Evolutionary conservation across 108 stramenopile genomes (phyloP), one percentile per base, ranked within the genome.

Genomic region (Stephanodiscus triporus): DNA sequence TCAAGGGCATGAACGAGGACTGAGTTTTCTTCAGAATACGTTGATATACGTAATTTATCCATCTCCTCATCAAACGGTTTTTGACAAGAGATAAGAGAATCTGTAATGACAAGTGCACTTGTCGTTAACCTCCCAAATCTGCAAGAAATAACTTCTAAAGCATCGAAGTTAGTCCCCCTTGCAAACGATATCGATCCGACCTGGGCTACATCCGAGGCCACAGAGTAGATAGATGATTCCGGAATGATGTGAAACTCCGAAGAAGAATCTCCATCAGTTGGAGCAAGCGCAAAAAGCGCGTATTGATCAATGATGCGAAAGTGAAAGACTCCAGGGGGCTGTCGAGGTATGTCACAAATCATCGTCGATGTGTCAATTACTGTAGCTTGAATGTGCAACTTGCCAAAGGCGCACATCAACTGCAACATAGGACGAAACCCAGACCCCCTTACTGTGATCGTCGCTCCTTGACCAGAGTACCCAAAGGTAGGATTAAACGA

Each of bases 21-120:
- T 24, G 23, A 88, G 40, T 40, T 62, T 24, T 73, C 84, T 26
- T n/a, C 26, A 58, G n/a, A n/a, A n/a, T n/a, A n/a, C n/a, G n/a
- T n/a, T n/a, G n/a, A n/a, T n/a, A n/a, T n/a, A n/a, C n/a, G n/a
- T n/a, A n/a, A n/a, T 26, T 55, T 30, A 54, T 47, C 84, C 66
- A 86, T 83, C 10, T 36, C 10, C 1, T 86, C 89, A 45, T 90
- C 69, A 8, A 42, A 20, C 6, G 30, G 56, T 6, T 36, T 91
- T 70, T 78, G 63, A 30, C 87, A 63, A 19, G 91, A 70, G 17
- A 75, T 50, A 38, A 95, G 65, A 9, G 70, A 45, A 19, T 91
- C 77, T 11, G 63, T 34, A 8, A 78, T 45, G 30, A 37, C 32
- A 30, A 27, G 29, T 29, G 47, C 50, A 26, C 23, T 19, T 23